Evolutionary conservation across 805 yeast genomes (phyloP).

Genomic region (Nakazawaea populi): DNA sequence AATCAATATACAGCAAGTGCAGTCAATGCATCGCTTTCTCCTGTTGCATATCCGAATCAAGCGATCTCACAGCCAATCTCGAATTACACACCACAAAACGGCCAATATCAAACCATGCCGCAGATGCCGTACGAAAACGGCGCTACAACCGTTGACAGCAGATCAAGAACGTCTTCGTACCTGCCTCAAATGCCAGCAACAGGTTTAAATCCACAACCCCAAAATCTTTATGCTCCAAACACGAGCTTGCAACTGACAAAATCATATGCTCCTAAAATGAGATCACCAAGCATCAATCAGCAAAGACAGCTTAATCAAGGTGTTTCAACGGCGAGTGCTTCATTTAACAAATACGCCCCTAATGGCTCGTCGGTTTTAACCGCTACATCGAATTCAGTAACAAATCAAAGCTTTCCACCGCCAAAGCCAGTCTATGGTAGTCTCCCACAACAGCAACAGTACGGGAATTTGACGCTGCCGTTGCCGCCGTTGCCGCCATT

Average conservation of each 20-base stretch:
- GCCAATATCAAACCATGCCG: not conserved
- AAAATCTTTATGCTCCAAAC: not conserved
- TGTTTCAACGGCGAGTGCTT: not conserved
- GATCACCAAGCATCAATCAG: not conserved
- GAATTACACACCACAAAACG: not conserved
- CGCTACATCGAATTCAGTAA: constrained; percentile 9
- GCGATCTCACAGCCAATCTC: not conserved
- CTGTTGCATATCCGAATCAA: not conserved
- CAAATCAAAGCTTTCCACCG: constrained; percentile 17
- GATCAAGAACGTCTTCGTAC: constrained; percentile 1
- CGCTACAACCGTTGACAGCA: not conserved
- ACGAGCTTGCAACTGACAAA: not conserved
- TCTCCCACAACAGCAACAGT: not conserved
- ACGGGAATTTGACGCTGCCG: constrained; percentile 12
- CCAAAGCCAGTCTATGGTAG: constrained; percentile 1
- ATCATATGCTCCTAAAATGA: not conserved
- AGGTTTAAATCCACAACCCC: not conserved
- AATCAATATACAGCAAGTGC: not conserved
- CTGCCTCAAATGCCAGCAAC: constrained; percentile 1
- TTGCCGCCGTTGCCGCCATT: constrained; percentile 2
- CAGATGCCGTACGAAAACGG: not conserved
- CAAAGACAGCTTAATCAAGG: not conserved
- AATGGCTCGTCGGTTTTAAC: not conserved
- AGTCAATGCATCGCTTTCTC: not conserved
- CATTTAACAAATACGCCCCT: not conserved